Percentiles rank a stretch among this genome's conserved stretches.
Conservation (phyloP, 768 basidiomycete species). For the Galerina marginata region DNA sequence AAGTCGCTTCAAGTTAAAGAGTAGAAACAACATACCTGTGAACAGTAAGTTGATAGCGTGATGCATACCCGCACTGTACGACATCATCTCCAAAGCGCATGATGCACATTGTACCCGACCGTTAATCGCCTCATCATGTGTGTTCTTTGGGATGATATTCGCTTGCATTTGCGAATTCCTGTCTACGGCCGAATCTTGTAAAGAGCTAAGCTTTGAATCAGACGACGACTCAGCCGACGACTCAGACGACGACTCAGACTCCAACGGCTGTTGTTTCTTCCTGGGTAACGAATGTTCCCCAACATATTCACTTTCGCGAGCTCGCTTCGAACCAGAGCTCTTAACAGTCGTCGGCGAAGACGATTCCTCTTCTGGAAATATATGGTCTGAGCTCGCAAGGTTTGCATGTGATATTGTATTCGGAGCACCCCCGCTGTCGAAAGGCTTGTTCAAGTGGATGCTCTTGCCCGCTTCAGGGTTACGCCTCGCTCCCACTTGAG, state of each 20-base stretch:
- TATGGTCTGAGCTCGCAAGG: background rate
- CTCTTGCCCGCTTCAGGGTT: too few species aligned
- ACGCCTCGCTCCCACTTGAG: too few species aligned
- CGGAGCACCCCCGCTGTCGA: background rate
- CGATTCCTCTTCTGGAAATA: background rate
- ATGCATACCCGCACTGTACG: slow-evolving; percentile 9
- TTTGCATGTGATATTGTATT: background rate
- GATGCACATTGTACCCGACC: slow-evolving; percentile 9
- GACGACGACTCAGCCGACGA: too few species aligned
- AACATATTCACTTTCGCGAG: background rate
- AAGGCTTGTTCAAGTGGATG: background rate
- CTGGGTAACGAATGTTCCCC: background rate
- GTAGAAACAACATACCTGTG: slow-evolving; percentile 12
- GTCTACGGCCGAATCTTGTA: too few species aligned
- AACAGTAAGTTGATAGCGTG: slow-evolving; percentile 16
- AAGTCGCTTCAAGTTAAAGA: background rate
- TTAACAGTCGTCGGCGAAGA: background rate
- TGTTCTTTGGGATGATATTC: background rate
- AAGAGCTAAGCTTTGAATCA: background rate
- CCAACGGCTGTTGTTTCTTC: background rate
- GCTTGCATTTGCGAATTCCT: background rate
- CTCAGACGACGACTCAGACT: too few species aligned
- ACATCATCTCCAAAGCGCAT: slow-evolving; percentile 16
- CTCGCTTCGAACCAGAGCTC: background rate
- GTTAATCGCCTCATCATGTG: background rate